Percentiles rank a stretch among this genome's conserved stretches.
phyloP scores from a whole-genome alignment of 129 eudicot species.

The Scalesia atractyloides region DNA sequence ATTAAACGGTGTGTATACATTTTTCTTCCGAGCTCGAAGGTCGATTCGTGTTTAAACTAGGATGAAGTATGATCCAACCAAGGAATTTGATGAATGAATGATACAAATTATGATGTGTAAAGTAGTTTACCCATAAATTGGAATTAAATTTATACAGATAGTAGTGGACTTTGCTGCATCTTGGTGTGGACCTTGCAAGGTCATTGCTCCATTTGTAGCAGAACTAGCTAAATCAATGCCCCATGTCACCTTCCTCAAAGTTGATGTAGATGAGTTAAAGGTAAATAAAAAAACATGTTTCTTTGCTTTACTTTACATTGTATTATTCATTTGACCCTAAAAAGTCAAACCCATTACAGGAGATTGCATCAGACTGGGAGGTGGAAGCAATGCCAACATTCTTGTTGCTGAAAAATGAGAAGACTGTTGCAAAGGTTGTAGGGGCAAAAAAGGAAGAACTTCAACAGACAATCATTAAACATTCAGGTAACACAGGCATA shows the following conservation, averaged over 20 bases:
- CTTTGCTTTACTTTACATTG: constrained; percentile 5
- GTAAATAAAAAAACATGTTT: constrained; percentile 36
- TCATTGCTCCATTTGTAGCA: constrained; percentile 63
- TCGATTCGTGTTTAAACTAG: no score
- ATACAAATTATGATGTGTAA: neutral
- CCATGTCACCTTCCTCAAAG: constrained; percentile 56
- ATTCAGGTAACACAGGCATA: constrained; percentile 32
- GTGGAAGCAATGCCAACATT: constrained; percentile 89
- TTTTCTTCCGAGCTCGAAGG: no score
- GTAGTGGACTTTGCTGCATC: constrained; percentile 82
- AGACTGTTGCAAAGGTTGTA: constrained; percentile 50
- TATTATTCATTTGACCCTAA: neutral
- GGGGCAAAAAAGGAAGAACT: constrained; percentile 77
- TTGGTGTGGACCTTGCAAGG: constrained; percentile 78
- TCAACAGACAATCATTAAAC: constrained; percentile 69
- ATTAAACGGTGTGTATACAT: no score
- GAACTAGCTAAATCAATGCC: constrained; percentile 57
- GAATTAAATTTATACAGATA: constrained; percentile 39
- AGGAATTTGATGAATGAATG: neutral
- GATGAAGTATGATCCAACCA: neutral
- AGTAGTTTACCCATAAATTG: neutral
- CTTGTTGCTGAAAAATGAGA: constrained; percentile 57
- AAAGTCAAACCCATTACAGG: neutral
- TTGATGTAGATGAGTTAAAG: constrained; percentile 71
- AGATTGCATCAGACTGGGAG: constrained; percentile 65